These are phyloP conservation scores for Martiniozyma asiatica DNA, from an alignment of 1,139 yeast genomes.

Conservation along the genomic window DNA sequence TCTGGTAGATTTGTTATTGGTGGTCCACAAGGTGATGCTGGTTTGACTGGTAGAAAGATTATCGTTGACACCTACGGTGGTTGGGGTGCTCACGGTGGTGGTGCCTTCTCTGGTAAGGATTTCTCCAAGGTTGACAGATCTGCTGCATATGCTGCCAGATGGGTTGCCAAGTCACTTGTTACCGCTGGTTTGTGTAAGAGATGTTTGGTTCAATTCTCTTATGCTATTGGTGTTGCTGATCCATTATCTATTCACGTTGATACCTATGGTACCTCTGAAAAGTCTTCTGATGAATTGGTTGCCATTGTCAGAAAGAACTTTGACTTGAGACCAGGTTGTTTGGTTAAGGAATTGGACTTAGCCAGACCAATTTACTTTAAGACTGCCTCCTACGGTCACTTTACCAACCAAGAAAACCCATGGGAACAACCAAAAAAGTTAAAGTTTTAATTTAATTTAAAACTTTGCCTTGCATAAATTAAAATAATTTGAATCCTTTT, in stretches of 20 bases:
- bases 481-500: no score
- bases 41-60: conserved; percentile 98
- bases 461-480: background rate
- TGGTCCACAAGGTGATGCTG: conserved; percentile 99
- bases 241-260: conserved; percentile 96
- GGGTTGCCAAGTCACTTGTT: conserved; percentile 98
- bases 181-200: conserved; percentile 93
- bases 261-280: conserved; percentile 93
- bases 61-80: conserved; percentile 99
- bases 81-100: conserved; percentile 99
- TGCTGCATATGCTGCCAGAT: conserved; percentile 99
- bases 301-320: conserved; percentile 86
- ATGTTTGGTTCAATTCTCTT: conserved; percentile 95
- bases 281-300: conserved; percentile 81
- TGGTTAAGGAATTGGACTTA: conserved; percentile 89
- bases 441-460: conserved; percentile 35
- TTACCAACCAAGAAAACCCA: conserved; percentile 96
- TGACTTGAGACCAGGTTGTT: conserved; percentile 98
- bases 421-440: conserved; percentile 98
- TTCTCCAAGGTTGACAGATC: conserved; percentile 99
- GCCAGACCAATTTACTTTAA: conserved; percentile 98
- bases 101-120: conserved; percentile 99
- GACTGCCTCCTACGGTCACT: conserved; percentile 99
- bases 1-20: conserved; percentile 99
- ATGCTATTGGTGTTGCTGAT: conserved; percentile 99